These are phyloP conservation scores for Aspergillus sergii DNA, from an alignment of 2,329 filamentous ascomycete genomes.

Conservation along the genomic window DNA sequence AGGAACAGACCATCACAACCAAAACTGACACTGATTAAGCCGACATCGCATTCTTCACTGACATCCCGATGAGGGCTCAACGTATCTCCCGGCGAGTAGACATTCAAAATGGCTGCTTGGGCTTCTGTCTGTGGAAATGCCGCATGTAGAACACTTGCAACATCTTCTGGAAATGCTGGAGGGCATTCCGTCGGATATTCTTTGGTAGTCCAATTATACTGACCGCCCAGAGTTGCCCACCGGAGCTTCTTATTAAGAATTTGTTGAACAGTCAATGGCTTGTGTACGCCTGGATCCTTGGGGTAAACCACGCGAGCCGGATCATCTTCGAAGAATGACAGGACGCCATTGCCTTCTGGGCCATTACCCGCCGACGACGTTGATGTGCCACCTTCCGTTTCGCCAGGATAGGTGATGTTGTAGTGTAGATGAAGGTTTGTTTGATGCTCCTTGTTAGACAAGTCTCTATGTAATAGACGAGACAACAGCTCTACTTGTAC, in stretches of 20 bases:
- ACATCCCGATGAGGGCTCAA: slow-evolving; percentile 94
- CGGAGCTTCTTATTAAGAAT: slow-evolving; percentile 79
- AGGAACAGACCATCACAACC: slow-evolving; percentile 91
- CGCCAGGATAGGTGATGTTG: slow-evolving; percentile 63
- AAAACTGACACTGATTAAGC: slow-evolving; percentile 81
- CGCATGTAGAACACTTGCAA: slow-evolving; percentile 66
- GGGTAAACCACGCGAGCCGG: slow-evolving; percentile 50
- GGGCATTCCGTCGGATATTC: slow-evolving; percentile 71
- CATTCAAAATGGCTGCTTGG: slow-evolving; percentile 90
- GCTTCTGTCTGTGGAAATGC: slow-evolving; percentile 78
- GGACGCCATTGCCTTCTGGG: background rate
- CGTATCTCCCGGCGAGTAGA: slow-evolving; percentile 88
- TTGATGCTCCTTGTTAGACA: slow-evolving; percentile 71
- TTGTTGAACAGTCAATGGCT: slow-evolving; percentile 67
- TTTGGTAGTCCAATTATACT: slow-evolving; percentile 94
- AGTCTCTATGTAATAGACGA: slow-evolving; percentile 74
- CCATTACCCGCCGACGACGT: slow-evolving; percentile 48
- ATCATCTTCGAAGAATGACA: slow-evolving; percentile 59
- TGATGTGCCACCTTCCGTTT: slow-evolving; percentile 26
- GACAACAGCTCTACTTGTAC: slow-evolving; percentile 72
- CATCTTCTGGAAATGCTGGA: slow-evolving; percentile 73
- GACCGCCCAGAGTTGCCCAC: slow-evolving; percentile 92
- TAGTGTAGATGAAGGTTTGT: slow-evolving; percentile 93
- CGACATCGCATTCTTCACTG: slow-evolving; percentile 77
- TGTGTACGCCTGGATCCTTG: slow-evolving; percentile 73